phyloP scores from a whole-genome alignment of 2,329 filamentous ascomycete species.

The Rutstroemia sp. region DNA sequence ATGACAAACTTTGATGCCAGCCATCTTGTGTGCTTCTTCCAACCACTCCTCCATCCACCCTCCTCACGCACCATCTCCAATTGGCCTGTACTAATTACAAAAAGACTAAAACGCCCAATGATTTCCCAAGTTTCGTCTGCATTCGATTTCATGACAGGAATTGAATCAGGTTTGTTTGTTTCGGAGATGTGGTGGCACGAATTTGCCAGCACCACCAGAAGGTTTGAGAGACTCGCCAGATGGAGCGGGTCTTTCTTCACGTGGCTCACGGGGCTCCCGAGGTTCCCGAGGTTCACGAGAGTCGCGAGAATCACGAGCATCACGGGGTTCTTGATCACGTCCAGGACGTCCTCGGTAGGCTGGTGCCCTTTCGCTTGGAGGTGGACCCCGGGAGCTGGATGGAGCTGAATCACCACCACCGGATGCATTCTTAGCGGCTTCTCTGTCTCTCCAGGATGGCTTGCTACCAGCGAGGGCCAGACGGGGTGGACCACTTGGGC shows the following conservation, averaged over 20 bases:
- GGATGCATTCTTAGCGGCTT: slow-evolving; percentile 40
- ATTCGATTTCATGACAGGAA: no score
- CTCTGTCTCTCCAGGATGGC: slow-evolving; percentile 51
- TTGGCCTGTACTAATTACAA: no score
- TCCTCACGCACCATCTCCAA: no score
- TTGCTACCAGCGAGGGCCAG: slow-evolving; percentile 45
- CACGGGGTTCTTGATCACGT: neutral
- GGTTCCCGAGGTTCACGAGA: slow-evolving; percentile 17
- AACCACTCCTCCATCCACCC: no score
- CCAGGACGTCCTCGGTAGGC: neutral
- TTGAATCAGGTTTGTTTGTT: slow-evolving; percentile 17
- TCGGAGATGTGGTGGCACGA: slow-evolving; percentile 44
- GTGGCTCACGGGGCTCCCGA: slow-evolving; percentile 35
- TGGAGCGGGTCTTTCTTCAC: slow-evolving; percentile 32
- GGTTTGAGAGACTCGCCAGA: slow-evolving; percentile 42
- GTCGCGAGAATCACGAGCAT: neutral
- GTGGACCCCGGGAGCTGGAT: slow-evolving; percentile 13
- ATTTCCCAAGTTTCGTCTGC: no score
- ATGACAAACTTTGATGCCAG: no score
- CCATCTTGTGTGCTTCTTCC: no score
- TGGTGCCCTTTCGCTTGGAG: slow-evolving; percentile 9
- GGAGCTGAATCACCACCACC: slow-evolving; percentile 17
- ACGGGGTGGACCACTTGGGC: slow-evolving; percentile 43
- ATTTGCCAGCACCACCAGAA: slow-evolving; percentile 49
- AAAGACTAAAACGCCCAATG: no score